Conservation (phyloP, 2,329 filamentous ascomycete genomes). For the Teratosphaeria epicoccoides region DNA sequence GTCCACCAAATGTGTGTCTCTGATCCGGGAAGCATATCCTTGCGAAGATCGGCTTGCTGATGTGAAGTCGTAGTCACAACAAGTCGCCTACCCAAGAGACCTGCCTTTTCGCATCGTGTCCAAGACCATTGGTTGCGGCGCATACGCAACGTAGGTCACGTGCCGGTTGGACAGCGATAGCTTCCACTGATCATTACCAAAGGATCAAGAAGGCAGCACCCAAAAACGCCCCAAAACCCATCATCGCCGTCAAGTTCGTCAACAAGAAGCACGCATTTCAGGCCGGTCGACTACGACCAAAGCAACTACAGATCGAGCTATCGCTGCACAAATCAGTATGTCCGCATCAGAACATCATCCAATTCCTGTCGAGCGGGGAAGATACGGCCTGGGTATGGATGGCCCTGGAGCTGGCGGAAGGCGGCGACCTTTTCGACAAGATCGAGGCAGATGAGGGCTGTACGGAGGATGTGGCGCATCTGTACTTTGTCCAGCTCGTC, state of each 20-base stretch:
- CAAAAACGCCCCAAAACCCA: slow-evolving; percentile 53
- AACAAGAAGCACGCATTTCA: slow-evolving; percentile 91
- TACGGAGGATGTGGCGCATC: slow-evolving; percentile 85
- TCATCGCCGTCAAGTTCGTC: slow-evolving; percentile 98
- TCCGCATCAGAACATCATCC: slow-evolving; percentile 85
- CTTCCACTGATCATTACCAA: too few species aligned
- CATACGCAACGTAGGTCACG: slow-evolving; percentile 91
- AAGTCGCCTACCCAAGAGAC: slow-evolving; percentile 72
- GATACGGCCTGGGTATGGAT: slow-evolving; percentile 90
- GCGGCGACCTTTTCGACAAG: slow-evolving; percentile 96
- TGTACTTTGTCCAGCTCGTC: slow-evolving; percentile 90
- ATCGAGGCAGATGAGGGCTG: slow-evolving; percentile 96
- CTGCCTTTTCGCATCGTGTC: slow-evolving; percentile 91
- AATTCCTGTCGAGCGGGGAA: slow-evolving; percentile 80
- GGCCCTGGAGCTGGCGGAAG: slow-evolving; percentile 92
- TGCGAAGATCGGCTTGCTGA: slow-evolving; percentile 3
- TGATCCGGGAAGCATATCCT: not conserved
- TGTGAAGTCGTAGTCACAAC: slow-evolving; percentile 55
- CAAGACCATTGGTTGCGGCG: slow-evolving; percentile 90
- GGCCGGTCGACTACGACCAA: slow-evolving; percentile 75
- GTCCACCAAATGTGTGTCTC: slow-evolving; percentile 21
- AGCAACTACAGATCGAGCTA: slow-evolving; percentile 87
- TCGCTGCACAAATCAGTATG: slow-evolving; percentile 73
- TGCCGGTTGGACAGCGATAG: too few species aligned
- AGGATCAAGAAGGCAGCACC: slow-evolving; percentile 91